Evolutionary conservation across 768 basidiomycete species (phyloP).

Genomic region (Suillus bovinus): DNA sequence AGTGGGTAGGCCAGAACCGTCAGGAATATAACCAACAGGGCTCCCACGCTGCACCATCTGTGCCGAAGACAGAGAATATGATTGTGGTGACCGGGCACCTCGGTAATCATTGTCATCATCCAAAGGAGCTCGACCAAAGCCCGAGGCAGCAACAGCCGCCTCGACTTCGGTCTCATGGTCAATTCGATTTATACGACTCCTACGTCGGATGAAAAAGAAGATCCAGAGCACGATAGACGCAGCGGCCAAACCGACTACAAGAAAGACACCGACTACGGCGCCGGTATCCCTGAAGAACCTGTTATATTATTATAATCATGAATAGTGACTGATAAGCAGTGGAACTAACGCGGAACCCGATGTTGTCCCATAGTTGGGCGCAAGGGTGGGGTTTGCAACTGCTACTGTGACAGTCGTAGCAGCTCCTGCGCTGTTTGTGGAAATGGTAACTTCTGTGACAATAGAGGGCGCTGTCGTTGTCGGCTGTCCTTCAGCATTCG

Average conservation of each 20-base stretch:
- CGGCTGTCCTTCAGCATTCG: conserved; percentile 52
- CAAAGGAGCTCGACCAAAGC: conserved; percentile 64
- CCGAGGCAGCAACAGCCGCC: conserved; percentile 71
- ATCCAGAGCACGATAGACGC: conserved; percentile 69
- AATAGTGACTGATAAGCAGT: conserved; percentile 6
- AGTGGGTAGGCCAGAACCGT: conserved; percentile 19
- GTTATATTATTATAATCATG: conserved; percentile 8
- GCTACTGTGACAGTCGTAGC: conserved; percentile 61
- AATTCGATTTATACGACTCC: conserved; percentile 56
- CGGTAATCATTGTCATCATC: conserved; percentile 62
- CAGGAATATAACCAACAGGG: conserved; percentile 14
- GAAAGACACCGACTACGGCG: conserved; percentile 90
- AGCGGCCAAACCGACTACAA: conserved; percentile 81
- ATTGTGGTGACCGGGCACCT: conserved; percentile 20
- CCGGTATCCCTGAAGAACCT: conserved; percentile 90
- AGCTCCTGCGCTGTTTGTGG: conserved; percentile 54
- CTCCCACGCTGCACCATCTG: conserved; percentile 45
- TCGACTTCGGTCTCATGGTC: conserved; percentile 73
- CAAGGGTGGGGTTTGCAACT: conserved; percentile 72
- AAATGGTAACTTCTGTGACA: conserved; percentile 57
- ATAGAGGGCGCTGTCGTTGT: conserved; percentile 53
- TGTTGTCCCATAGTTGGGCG: conserved; percentile 42
- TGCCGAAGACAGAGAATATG: conserved; percentile 22
- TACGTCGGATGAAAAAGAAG: conserved; percentile 68
- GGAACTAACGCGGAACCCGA: conserved; percentile 52